Conservation (phyloP, 306 rosid genomes). For the Fragaria vesca region DNA sequence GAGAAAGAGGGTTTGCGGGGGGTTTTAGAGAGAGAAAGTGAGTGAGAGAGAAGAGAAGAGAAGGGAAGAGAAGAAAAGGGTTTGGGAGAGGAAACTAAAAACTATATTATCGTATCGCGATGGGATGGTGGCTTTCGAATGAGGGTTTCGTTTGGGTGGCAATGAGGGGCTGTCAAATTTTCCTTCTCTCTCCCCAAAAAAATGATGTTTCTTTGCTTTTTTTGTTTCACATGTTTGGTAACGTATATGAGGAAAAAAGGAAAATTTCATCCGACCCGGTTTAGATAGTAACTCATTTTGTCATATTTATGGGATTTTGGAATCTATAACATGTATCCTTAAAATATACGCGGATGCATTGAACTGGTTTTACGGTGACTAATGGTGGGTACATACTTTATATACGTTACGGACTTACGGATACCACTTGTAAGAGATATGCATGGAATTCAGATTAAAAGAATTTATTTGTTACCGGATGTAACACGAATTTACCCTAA, state of each 20-base stretch:
- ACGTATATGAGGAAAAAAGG: not conserved
- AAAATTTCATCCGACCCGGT: too few species aligned
- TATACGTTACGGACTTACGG: too few species aligned
- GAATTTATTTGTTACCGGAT: too few species aligned
- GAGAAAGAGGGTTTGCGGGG: not conserved
- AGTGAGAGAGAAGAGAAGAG: constrained; percentile 4
- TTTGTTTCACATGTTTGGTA: not conserved
- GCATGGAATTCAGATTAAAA: too few species aligned
- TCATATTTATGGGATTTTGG: too few species aligned
- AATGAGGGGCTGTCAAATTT: constrained; percentile 42
- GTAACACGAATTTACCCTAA: too few species aligned
- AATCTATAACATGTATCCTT: too few species aligned
- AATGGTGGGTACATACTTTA: too few species aligned
- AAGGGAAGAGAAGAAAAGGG: not conserved
- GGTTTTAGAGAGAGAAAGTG: constrained; percentile 22
- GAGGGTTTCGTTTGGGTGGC: constrained; percentile 23
- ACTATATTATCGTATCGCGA: constrained; percentile 20
- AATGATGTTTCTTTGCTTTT: not conserved
- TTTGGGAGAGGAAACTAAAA: not conserved
- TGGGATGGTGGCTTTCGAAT: not conserved
- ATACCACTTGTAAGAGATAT: too few species aligned
- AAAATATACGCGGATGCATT: not conserved
- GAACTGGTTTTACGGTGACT: too few species aligned
- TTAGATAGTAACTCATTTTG: too few species aligned
- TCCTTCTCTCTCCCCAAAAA: not conserved